Conservation (phyloP, 2,329 filamentous ascomycete genomes). For the Colletotrichum eremochloae region DNA sequence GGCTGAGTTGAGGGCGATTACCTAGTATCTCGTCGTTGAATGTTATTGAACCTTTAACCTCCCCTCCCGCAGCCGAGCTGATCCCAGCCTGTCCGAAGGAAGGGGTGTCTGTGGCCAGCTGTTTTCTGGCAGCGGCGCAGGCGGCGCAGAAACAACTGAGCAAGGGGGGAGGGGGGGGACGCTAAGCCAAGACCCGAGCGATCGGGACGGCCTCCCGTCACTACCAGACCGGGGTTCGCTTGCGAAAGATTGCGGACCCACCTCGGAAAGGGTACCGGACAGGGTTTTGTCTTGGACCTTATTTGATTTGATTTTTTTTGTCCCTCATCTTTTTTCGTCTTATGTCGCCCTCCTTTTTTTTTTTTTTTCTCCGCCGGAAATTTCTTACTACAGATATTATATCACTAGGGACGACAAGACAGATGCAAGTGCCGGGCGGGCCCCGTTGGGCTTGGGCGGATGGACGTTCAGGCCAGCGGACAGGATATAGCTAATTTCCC, state of each 20-base stretch:
- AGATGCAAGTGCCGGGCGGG: background rate
- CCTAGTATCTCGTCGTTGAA: background rate
- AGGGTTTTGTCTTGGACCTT: background rate
- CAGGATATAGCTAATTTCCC: conserved; percentile 1
- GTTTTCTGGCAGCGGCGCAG: conserved; percentile 3
- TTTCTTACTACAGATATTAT: background rate
- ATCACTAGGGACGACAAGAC: background rate
- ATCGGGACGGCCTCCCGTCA: conserved; percentile 7
- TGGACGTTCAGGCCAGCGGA: background rate
- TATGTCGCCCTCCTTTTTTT: background rate
- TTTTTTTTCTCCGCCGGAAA: background rate
- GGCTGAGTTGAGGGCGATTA: background rate
- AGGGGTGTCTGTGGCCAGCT: background rate
- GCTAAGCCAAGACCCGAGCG: conserved; percentile 28
- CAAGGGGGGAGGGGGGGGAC: background rate
- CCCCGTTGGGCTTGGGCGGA: background rate
- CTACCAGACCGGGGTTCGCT: background rate
- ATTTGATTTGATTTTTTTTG: background rate
- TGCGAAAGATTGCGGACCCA: background rate
- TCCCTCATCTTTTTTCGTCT: background rate
- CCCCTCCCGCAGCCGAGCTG: background rate
- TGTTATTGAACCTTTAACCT: too few relatives aligned
- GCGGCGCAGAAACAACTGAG: background rate
- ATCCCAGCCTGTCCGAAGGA: background rate
- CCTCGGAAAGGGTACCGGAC: background rate